Conservation (phyloP, 176 grass and related monocot genomes). For the Triticum timopheevii region DNA sequence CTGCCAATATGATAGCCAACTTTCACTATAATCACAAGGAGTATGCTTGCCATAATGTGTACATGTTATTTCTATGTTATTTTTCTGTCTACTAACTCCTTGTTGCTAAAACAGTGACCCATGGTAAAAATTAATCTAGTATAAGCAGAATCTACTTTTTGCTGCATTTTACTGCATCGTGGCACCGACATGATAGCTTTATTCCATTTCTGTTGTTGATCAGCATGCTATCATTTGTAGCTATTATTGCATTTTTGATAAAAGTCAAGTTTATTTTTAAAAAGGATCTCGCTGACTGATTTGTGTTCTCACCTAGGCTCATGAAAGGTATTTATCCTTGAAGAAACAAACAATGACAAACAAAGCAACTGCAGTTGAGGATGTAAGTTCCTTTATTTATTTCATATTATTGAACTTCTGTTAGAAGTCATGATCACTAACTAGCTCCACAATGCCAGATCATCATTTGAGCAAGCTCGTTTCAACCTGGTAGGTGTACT, state of each 20-base stretch:
- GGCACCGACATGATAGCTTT: constrained; percentile 11
- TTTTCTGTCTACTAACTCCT: too few species aligned
- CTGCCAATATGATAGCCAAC: too few species aligned
- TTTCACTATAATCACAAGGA: too few species aligned
- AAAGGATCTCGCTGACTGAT: constrained; percentile 10
- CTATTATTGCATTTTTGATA: neutral
- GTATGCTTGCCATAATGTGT: too few species aligned
- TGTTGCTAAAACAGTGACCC: too few species aligned
- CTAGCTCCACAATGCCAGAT: constrained; percentile 9
- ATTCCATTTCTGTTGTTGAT: neutral
- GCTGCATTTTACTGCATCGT: neutral
- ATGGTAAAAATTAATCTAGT: too few species aligned
- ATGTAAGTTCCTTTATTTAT: constrained; percentile 57
- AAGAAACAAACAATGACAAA: constrained; percentile 87
- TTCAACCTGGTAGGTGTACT: too few species aligned
- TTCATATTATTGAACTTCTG: constrained; percentile 18
- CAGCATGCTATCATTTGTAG: constrained; percentile 6
- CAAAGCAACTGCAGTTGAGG: constrained; percentile 76
- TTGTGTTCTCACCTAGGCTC: constrained; percentile 52
- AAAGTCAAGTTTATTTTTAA: constrained; percentile 4
- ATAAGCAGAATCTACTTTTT: neutral
- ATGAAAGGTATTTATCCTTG: constrained; percentile 86
- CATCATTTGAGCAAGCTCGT: too few species aligned
- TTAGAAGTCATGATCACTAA: constrained; percentile 28
- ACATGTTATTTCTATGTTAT: too few species aligned